Evolutionary conservation across 176 grass and related monocot genomes (phyloP), one percentile per base, ranked within the genome.

Genomic region (Rhipidocladum racemiflorum): DNA sequence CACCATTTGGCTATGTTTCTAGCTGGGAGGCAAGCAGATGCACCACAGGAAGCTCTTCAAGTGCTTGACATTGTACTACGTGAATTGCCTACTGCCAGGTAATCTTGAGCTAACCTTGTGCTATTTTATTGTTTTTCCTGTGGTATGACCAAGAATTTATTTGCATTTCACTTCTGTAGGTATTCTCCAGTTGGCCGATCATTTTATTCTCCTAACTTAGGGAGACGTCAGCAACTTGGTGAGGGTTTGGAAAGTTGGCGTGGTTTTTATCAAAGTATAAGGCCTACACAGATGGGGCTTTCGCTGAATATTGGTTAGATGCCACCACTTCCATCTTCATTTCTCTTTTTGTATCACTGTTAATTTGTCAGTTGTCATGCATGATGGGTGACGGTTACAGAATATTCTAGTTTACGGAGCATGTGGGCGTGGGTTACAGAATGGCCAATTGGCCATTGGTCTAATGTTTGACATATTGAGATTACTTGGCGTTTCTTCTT

Each of bases 1-100:
- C 91, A 97, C 72, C 94, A 97, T 88, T 78, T 97, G 42, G 94
- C 77, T 43, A 91, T 97, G 91, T 97, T 97, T 84, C 85, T 97
- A 79, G 80, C 90, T 81, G 94, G 94, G 45, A 93, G 88, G 76
- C 94, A 97, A 83, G 84, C 94, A 23, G 94, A 97, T 87, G 94
- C 94, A 79, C 94, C 94, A 68, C 94, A 97, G 87, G 94, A 97
- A 88, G 94, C 94, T 57, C 94, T 97, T 88, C 94, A 97, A 85
- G 94, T 97, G 61, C 94, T 97, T 85, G 94, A 97, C 68, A 97
- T 97, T 73, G 94, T 97, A 57, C 80, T 97, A 15, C 94, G 94
- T 72, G 94, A 97, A 91, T 80, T 97, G 81, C 94, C 94, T 77
- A 97, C 94, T 44, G 77, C 86, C 7, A 87, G 91, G 94, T 97